Conservation (phyloP, 495 filamentous ascomycete species). For the Penicillium canescens region DNA sequence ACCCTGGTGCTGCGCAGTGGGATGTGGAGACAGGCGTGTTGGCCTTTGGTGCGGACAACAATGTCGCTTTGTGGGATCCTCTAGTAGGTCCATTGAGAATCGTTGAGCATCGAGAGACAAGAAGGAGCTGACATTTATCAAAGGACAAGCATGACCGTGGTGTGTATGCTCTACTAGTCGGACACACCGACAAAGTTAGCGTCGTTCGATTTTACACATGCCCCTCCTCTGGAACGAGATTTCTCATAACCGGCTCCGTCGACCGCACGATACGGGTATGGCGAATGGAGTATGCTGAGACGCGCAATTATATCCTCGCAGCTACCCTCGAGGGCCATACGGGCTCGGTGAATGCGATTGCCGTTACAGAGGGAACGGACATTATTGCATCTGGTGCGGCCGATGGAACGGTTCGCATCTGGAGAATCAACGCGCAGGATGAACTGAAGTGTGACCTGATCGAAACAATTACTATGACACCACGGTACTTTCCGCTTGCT, state of each 20-base stretch:
- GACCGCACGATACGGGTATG: constrained; percentile 81
- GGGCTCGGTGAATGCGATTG: constrained; percentile 78
- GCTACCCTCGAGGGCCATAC: constrained; percentile 62
- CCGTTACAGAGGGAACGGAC: constrained; percentile 49
- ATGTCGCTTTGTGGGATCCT: constrained; percentile 87
- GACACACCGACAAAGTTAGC: constrained; percentile 80
- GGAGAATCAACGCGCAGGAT: constrained; percentile 56
- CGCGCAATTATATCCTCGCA: constrained; percentile 38
- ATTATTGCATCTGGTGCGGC: constrained; percentile 74
- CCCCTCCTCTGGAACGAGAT: constrained; percentile 42
- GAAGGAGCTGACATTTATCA: constrained; percentile 8
- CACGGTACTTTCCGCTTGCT: constrained; percentile 77
- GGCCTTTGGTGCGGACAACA: constrained; percentile 86
- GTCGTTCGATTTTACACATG: constrained; percentile 75
- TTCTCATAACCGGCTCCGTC: constrained; percentile 77
- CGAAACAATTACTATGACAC: constrained; percentile 72
- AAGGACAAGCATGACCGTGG: constrained; percentile 56
- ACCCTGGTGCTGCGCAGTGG: constrained; percentile 91
- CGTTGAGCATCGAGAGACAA: background rate
- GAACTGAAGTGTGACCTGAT: constrained; percentile 45
- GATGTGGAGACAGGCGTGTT: constrained; percentile 66
- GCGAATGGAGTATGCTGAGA: constrained; percentile 34
- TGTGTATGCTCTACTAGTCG: constrained; percentile 68
- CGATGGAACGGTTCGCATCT: constrained; percentile 81
- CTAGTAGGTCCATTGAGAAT: constrained; percentile 54